Evolutionary conservation across 1,139 yeast genomes (phyloP).

Genomic region (Saccharomycopsis hybrid): DNA sequence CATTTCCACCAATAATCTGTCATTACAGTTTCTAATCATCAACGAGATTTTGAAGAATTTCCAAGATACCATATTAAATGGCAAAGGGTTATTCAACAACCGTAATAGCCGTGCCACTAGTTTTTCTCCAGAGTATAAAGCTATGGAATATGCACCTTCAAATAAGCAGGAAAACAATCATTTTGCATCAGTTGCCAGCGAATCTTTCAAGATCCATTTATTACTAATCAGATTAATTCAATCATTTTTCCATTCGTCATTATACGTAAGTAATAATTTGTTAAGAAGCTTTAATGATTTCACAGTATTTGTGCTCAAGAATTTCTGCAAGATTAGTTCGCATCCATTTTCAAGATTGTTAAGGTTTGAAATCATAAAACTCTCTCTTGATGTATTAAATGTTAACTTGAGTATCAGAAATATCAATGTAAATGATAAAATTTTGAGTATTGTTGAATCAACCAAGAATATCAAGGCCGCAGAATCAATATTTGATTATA

Average conservation of each 20-base stretch:
- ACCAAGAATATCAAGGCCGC: neutral
- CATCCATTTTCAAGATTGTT: conserved; percentile 78
- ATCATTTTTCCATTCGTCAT: conserved; percentile 79
- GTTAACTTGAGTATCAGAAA: conserved; percentile 38
- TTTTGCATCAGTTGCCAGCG: conserved; percentile 41
- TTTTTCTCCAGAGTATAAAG: conserved; percentile 48
- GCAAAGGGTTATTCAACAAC: conserved; percentile 14
- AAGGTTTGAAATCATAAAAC: conserved; percentile 67
- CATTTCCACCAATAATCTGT: conserved; percentile 60
- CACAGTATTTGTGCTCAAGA: conserved; percentile 50
- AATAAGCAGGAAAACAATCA: conserved; percentile 55
- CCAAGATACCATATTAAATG: conserved; percentile 20
- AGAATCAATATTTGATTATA: neutral
- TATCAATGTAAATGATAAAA: neutral
- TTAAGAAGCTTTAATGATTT: conserved; percentile 64
- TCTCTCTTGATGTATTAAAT: conserved; percentile 59
- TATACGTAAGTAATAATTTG: conserved; percentile 66
- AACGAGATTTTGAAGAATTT: conserved; percentile 48
- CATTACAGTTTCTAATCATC: conserved; percentile 48
- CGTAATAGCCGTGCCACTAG: neutral
- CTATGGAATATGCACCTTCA: conserved; percentile 89
- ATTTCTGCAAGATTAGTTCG: conserved; percentile 53
- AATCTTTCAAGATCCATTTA: conserved; percentile 66
- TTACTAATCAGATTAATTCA: conserved; percentile 61
- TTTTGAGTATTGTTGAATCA: neutral